These are phyloP conservation scores for Collybia sordida DNA, from an alignment of 768 basidiomycete species.

Conservation along the genomic window DNA sequence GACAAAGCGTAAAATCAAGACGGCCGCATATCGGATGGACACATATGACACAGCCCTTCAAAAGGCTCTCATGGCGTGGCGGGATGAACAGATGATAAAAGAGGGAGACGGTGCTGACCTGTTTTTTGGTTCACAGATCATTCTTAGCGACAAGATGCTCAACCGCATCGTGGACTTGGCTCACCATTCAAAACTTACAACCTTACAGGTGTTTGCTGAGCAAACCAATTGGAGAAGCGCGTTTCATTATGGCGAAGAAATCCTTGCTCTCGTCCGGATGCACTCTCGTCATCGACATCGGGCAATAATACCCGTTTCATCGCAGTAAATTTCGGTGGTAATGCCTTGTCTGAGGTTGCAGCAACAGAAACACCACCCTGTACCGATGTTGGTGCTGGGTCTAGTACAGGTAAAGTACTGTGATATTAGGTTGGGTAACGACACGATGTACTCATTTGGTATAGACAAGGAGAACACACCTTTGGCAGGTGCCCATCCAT, in stretches of 20 bases:
- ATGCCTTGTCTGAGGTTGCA: too few species aligned
- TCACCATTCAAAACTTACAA: conserved; percentile 16
- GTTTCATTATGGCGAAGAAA: conserved; percentile 4
- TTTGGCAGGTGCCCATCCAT: neutral
- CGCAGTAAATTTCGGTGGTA: too few species aligned
- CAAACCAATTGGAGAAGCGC: conserved; percentile 20
- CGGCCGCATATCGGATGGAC: neutral
- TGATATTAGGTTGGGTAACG: too few species aligned
- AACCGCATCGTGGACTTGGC: conserved; percentile 25
- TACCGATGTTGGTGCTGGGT: too few species aligned
- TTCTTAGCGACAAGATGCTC: conserved; percentile 18
- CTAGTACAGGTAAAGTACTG: too few species aligned
- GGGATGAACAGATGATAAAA: conserved; percentile 1
- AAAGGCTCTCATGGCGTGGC: conserved; percentile 11
- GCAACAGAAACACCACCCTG: too few species aligned
- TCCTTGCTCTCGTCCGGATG: too few species aligned
- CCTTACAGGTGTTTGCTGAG: conserved; percentile 3
- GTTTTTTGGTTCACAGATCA: conserved; percentile 14
- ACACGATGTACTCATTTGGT: too few species aligned
- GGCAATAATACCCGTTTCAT: too few species aligned
- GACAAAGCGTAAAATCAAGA: neutral
- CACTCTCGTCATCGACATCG: conserved; percentile 2
- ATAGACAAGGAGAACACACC: neutral
- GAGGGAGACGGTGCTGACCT: neutral
- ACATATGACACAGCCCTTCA: conserved; percentile 4